Conservation (phyloP, 495 filamentous ascomycete species). For the Articulospora tetracladia region DNA sequence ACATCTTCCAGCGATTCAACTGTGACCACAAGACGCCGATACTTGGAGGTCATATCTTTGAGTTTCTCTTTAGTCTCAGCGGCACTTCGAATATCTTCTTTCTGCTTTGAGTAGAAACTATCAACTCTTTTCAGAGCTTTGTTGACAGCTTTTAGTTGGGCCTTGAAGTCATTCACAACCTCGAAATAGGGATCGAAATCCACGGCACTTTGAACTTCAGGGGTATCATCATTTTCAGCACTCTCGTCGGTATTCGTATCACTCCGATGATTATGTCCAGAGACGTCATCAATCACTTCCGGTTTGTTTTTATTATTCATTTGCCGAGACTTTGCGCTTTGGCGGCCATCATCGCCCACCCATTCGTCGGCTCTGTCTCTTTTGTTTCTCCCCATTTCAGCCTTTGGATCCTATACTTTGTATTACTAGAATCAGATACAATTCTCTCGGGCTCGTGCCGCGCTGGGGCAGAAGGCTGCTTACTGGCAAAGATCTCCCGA, state of each 20-base stretch:
- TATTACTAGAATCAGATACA: too few relatives aligned
- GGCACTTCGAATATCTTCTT: neutral
- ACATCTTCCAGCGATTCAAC: neutral
- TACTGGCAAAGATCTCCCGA: neutral
- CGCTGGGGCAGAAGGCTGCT: neutral
- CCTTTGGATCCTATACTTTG: neutral
- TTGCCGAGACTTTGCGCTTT: neutral
- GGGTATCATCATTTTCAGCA: neutral
- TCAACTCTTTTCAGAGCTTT: conserved; percentile 1
- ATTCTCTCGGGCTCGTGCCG: neutral
- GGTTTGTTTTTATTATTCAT: neutral
- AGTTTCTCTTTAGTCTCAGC: neutral
- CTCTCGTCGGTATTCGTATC: neutral
- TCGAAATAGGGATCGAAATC: neutral
- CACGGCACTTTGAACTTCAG: neutral
- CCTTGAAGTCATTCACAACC: neutral
- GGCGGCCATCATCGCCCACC: neutral
- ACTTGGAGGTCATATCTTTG: conserved; percentile 2
- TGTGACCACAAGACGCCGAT: neutral
- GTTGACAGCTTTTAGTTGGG: neutral
- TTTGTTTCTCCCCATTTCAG: conserved; percentile 1
- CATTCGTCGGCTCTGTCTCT: neutral
- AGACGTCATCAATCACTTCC: too few relatives aligned
- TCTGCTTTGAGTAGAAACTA: conserved; percentile 1
- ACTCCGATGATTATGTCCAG: neutral